Conservation (phyloP, 441 rosid genomes). For the Adansonia grandidieri region DNA sequence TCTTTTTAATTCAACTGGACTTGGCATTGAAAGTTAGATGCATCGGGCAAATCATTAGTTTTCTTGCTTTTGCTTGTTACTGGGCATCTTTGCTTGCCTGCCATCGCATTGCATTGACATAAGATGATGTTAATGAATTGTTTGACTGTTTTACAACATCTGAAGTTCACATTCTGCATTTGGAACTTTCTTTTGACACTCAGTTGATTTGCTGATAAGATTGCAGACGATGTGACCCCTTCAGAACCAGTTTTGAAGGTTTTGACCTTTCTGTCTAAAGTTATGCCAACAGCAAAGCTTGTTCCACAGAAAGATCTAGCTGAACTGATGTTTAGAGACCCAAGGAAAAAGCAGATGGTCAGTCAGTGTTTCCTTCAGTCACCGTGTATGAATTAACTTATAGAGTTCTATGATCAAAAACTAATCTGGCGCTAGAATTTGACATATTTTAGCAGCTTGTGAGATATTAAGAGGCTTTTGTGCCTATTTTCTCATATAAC, state of each 20-base stretch:
- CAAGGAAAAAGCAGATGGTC: slow-evolving; percentile 72
- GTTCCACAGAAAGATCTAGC: slow-evolving; percentile 70
- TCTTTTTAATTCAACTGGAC: background rate
- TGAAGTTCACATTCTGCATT: slow-evolving; percentile 19
- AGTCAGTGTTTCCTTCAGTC: slow-evolving; percentile 27
- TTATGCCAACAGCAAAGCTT: slow-evolving; percentile 87
- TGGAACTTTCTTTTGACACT: slow-evolving; percentile 14
- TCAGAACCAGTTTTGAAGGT: slow-evolving; percentile 60
- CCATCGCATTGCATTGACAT: background rate
- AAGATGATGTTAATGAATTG: background rate
- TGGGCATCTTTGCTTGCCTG: background rate
- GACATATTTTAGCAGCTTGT: background rate
- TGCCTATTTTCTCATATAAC: background rate
- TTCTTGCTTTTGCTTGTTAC: background rate
- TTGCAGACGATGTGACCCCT: slow-evolving; percentile 80
- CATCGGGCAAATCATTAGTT: background rate
- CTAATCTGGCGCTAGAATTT: background rate
- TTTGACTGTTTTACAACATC: background rate
- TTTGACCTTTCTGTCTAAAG: slow-evolving; percentile 53
- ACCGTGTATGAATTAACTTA: background rate
- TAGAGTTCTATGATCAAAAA: background rate
- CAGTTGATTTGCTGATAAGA: slow-evolving; percentile 50
- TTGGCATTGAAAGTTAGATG: background rate
- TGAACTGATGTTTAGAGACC: slow-evolving; percentile 72
- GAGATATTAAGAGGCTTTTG: background rate